Evolutionary conservation across 2,329 filamentous ascomycete species (phyloP).

Genomic region (Arthrobotrys musiformis): DNA sequence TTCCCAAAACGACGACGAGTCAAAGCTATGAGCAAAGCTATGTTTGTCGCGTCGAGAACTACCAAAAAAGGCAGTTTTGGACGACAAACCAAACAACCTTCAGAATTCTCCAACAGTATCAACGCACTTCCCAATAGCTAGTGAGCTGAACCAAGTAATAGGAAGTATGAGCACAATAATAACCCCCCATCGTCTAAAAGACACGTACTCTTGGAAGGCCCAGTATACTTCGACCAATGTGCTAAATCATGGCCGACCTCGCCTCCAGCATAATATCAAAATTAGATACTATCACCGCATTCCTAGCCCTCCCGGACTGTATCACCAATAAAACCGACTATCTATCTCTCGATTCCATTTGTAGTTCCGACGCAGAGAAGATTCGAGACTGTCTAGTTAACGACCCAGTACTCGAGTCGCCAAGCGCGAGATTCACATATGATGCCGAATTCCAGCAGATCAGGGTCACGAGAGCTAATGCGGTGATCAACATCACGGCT

Average conservation of each 20-base stretch:
- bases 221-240: no score
- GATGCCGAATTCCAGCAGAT: conserved; percentile 29
- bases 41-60: conserved; percentile 9
- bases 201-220: no score
- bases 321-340: conserved; percentile 5
- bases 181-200: no score
- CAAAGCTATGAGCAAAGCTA: neutral
- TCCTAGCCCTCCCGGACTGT: neutral
- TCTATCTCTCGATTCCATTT: neutral
- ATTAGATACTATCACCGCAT: neutral
- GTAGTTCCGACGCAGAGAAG: neutral
- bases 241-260: conserved; percentile 1
- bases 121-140: conserved; percentile 30
- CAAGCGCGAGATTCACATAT: conserved; percentile 27
- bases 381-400: neutral
- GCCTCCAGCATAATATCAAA: neutral
- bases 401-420: neutral
- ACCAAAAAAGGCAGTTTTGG: neutral
- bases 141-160: no score
- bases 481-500: conserved; percentile 18
- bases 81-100: conserved; percentile 29
- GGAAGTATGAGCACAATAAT: no score
- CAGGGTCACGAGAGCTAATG: conserved; percentile 18
- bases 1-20: neutral
- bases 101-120: conserved; percentile 33